These are phyloP conservation scores for Aspergillus cavernicola DNA, from an alignment of 495 filamentous ascomycete genomes.

Conservation along the genomic window DNA sequence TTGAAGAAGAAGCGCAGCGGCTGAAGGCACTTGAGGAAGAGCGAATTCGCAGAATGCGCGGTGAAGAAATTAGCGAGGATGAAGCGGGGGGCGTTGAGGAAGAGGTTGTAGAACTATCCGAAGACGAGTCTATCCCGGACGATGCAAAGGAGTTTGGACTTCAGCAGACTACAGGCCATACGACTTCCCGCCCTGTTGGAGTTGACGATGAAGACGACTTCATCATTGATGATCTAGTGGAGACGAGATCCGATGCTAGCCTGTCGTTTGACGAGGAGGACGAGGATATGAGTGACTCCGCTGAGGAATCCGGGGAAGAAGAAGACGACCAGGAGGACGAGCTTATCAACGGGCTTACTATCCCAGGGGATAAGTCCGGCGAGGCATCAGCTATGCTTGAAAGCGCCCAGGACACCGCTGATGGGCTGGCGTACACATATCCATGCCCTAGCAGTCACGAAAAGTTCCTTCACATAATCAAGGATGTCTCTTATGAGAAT, in stretches of 20 bases:
- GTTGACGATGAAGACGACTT: slow-evolving; percentile 95
- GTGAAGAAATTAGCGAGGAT: slow-evolving; percentile 38
- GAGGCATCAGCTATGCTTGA: slow-evolving; percentile 23
- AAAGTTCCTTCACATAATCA: slow-evolving; percentile 64
- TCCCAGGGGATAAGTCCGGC: slow-evolving; percentile 23
- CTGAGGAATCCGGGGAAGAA: slow-evolving; percentile 40
- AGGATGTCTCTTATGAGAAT: slow-evolving; percentile 55
- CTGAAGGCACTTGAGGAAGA: slow-evolving; percentile 78
- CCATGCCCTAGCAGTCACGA: slow-evolving; percentile 74
- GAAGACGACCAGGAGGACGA: slow-evolving; percentile 47
- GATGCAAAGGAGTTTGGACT: slow-evolving; percentile 58
- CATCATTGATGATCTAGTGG: slow-evolving; percentile 76
- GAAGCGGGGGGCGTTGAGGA: slow-evolving; percentile 42
- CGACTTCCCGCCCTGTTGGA: slow-evolving; percentile 35
- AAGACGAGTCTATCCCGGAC: slow-evolving; percentile 41
- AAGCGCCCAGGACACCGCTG: slow-evolving; percentile 33
- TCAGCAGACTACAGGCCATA: slow-evolving; percentile 25
- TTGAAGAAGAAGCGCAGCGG: slow-evolving; percentile 65
- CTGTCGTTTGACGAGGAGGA: slow-evolving; percentile 47
- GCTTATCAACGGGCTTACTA: slow-evolving; percentile 38
- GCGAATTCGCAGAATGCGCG: slow-evolving; percentile 50
- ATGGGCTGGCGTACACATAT: slow-evolving; percentile 74
- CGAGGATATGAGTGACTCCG: slow-evolving; percentile 45
- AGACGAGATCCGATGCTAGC: slow-evolving; percentile 50
- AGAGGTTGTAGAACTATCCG: slow-evolving; percentile 31